Conservation (phyloP, 108 stramenopile species). For the Cyclostephanos tholiformis region DNA sequence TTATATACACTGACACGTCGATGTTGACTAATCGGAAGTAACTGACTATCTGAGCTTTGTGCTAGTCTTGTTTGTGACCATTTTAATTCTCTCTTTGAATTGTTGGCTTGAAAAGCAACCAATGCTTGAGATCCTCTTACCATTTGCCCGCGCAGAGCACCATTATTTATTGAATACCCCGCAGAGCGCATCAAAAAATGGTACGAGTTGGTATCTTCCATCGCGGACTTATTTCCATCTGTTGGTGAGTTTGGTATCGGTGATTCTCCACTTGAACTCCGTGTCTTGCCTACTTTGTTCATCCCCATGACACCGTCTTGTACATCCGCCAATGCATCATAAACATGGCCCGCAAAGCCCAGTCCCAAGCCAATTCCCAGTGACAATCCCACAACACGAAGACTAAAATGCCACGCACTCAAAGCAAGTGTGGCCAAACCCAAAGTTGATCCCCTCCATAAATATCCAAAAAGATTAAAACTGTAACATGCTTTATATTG, state of each 20-base stretch:
- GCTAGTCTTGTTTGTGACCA: background rate
- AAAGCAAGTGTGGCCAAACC: slow-evolving; percentile 12
- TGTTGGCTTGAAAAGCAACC: slow-evolving; percentile 17
- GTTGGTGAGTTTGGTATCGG: slow-evolving; percentile 10
- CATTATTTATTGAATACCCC: slow-evolving; percentile 34
- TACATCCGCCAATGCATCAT: slow-evolving; percentile 55
- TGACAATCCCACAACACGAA: slow-evolving; percentile 54
- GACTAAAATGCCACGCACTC: slow-evolving; percentile 21
- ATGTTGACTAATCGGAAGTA: background rate
- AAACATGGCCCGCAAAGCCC: slow-evolving; percentile 75
- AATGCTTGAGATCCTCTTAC: slow-evolving; percentile 41
- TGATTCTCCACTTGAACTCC: slow-evolving; percentile 9
- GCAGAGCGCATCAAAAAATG: slow-evolving; percentile 38
- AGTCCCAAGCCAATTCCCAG: slow-evolving; percentile 73
- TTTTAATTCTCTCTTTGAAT: slow-evolving; percentile 5
- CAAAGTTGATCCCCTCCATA: slow-evolving; percentile 1
- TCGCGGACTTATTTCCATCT: background rate
- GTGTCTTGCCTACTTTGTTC: slow-evolving; percentile 3
- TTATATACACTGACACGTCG: slow-evolving; percentile 21
- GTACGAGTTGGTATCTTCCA: slow-evolving; percentile 47
- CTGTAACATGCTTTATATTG: background rate
- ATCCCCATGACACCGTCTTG: slow-evolving; percentile 21
- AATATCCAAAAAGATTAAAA: background rate
- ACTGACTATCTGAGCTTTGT: background rate
- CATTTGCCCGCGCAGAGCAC: slow-evolving; percentile 44